Base-by-base conservation (phyloP, 2,329 filamentous ascomycete genomes). In the Mollisiaceae sp. region DNA sequence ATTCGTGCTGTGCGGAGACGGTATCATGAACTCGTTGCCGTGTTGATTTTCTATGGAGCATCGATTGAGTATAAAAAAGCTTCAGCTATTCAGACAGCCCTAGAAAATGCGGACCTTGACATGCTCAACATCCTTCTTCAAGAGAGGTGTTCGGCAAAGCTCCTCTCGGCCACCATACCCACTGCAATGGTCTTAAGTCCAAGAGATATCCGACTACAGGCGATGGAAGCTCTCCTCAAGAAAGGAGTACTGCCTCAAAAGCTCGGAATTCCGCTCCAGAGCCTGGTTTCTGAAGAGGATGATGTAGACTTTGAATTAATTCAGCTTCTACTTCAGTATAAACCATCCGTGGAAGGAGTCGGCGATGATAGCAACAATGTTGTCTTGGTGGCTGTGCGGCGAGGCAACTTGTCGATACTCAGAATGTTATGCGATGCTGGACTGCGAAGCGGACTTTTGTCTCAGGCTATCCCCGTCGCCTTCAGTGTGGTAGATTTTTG, bases 31-130 rank as follows among this genome's bases (percentile, higher is more conserved):
- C 43, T 64, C 2, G 62, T 64, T 12, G 45, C 54, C 12, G 27
- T 41, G 27, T 43, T 64, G 1, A 43, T 54, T 41, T n/a, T 43
- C 8, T 59, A 60, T 18, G 62, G 62, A 5, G 62, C 62, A 4
- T 64, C 62, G 3, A 22, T 64, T 60, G 62, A 64, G 56, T 60
- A 54, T 64, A 43, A 22, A 59, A 24, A 64, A 43, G 55, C 62
- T 64, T 54, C 41, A n/a, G 62, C 45, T 18, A 59, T 64, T 52
- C 62, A 55, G 35, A 35, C 62, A 39, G 62, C 56, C 20, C 56
- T 64, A n/a, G 14, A 39, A 39, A 59, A 22, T 50, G 56, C 43
- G 47, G 24, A 64, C 27, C 35, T 64, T 35, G 32, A 41, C 43
- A 59, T 59, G 20, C 56, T 64, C 11, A 35, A 54, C 20, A 32